Conservation (phyloP, 2,329 filamentous ascomycete species). For the Stagonosporopsis rhizophila region DNA sequence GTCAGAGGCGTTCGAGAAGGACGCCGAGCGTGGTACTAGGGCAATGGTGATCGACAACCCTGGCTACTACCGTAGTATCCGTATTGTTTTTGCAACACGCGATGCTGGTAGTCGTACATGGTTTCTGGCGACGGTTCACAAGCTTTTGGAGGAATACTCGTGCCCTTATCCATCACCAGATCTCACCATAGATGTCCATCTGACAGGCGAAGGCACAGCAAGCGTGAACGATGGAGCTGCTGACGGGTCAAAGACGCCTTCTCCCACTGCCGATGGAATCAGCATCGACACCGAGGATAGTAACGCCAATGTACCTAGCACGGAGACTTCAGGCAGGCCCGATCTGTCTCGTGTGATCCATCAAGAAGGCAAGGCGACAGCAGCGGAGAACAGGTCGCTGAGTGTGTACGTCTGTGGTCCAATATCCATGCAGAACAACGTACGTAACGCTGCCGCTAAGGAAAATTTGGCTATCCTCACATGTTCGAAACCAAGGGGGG, state of each 20-base stretch:
- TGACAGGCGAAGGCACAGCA: background rate
- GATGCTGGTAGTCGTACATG: background rate
- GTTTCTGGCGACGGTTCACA: background rate
- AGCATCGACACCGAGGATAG: background rate
- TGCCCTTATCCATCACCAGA: background rate
- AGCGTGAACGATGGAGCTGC: no score
- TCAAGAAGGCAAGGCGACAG: background rate
- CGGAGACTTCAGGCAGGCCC: background rate
- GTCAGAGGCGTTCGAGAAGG: background rate
- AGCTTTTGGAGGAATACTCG: background rate
- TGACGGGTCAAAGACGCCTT: background rate
- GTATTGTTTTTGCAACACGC: conserved; percentile 1
- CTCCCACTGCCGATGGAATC: background rate
- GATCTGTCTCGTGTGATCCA: background rate
- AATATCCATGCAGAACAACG: conserved; percentile 56
- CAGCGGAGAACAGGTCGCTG: conserved; percentile 15
- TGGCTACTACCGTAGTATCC: background rate
- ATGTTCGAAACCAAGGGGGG: conserved; percentile 39
- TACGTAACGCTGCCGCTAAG: conserved; percentile 56
- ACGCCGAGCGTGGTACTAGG: background rate
- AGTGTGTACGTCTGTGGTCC: conserved; percentile 56
- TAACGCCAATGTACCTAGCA: background rate
- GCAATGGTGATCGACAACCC: background rate
- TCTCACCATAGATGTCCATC: background rate
- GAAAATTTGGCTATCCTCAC: conserved; percentile 51